Percentiles rank a stretch among this genome's conserved stretches.
Conservation (phyloP, 129 eudicot genomes). For the sunflower (Helianthus annuus) region DNA sequence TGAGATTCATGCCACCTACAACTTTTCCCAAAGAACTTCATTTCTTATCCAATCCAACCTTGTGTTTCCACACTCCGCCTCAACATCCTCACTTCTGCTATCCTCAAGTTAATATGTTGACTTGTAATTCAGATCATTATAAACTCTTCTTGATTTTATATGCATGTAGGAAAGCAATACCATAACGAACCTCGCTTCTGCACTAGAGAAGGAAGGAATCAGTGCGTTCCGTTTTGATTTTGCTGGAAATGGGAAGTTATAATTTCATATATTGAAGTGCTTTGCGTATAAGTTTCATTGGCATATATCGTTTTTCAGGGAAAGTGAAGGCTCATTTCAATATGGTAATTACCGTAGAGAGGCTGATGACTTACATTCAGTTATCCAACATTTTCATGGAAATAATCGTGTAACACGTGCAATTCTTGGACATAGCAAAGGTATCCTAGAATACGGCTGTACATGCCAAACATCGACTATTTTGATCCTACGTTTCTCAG, state of each 20-base stretch:
- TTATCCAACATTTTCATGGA: slow-evolving; percentile 58
- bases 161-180: slow-evolving; percentile 44
- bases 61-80: no score
- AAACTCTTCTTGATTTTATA: slow-evolving; percentile 9
- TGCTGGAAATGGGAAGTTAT: slow-evolving; percentile 77
- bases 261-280: background rate
- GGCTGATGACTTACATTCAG: slow-evolving; percentile 64
- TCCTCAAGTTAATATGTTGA: background rate
- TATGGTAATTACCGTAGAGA: slow-evolving; percentile 69
- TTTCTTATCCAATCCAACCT: no score
- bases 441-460: slow-evolving; percentile 24
- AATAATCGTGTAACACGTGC: slow-evolving; percentile 47
- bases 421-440: slow-evolving; percentile 86
- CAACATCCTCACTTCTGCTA: no score
- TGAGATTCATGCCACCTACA: no score
- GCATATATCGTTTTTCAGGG: slow-evolving; percentile 43
- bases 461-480: background rate
- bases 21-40: no score
- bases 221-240: slow-evolving; percentile 74
- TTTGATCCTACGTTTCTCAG: slow-evolving; percentile 1
- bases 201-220: slow-evolving; percentile 71
- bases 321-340: slow-evolving; percentile 72
- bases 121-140: background rate
- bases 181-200: slow-evolving; percentile 47
- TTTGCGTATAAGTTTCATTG: background rate